Conservation (phyloP, 2,329 filamentous ascomycete species). For the Ophioceras dolichostomum region DNA sequence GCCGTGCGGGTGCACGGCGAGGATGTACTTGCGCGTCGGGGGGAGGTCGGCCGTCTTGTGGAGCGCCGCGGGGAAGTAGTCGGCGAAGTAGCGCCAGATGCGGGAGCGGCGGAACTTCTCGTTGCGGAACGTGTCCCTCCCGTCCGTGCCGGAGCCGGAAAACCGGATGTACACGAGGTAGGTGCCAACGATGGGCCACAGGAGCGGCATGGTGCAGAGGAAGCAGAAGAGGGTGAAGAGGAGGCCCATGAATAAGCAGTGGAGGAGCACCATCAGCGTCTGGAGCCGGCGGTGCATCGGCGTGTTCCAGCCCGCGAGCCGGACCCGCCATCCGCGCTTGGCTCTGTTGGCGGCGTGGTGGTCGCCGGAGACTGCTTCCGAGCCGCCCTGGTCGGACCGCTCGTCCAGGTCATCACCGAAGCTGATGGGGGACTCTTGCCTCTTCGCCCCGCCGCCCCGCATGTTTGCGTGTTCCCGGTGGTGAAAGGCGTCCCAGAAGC, state of each 20-base stretch:
- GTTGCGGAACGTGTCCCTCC: slow-evolving; percentile 61
- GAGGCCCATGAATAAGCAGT: slow-evolving; percentile 59
- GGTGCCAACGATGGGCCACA: slow-evolving; percentile 66
- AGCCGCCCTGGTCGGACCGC: too few species aligned
- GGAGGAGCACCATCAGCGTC: slow-evolving; percentile 65
- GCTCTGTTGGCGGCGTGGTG: not conserved
- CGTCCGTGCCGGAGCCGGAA: slow-evolving; percentile 65
- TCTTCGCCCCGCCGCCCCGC: too few species aligned
- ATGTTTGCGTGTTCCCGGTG: too few species aligned
- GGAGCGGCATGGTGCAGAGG: slow-evolving; percentile 79
- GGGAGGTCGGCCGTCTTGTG: slow-evolving; percentile 75
- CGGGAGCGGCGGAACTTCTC: slow-evolving; percentile 60
- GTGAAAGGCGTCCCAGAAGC: too few species aligned
- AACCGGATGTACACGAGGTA: slow-evolving; percentile 79
- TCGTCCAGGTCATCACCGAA: slow-evolving; percentile 3
- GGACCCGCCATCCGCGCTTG: slow-evolving; percentile 39
- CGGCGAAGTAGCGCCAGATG: slow-evolving; percentile 81
- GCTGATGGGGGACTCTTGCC: slow-evolving; percentile 1
- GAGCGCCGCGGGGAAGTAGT: slow-evolving; percentile 80
- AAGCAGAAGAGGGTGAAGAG: slow-evolving; percentile 77
- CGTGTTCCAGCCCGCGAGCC: slow-evolving; percentile 72
- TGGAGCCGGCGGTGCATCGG: slow-evolving; percentile 61
- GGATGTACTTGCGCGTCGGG: slow-evolving; percentile 82
- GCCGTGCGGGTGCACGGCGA: slow-evolving; percentile 90
- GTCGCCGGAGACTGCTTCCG: too few species aligned